Evolutionary conservation across 2,329 filamentous ascomycete species (phyloP).

Genomic region (Diplodia corticola): DNA sequence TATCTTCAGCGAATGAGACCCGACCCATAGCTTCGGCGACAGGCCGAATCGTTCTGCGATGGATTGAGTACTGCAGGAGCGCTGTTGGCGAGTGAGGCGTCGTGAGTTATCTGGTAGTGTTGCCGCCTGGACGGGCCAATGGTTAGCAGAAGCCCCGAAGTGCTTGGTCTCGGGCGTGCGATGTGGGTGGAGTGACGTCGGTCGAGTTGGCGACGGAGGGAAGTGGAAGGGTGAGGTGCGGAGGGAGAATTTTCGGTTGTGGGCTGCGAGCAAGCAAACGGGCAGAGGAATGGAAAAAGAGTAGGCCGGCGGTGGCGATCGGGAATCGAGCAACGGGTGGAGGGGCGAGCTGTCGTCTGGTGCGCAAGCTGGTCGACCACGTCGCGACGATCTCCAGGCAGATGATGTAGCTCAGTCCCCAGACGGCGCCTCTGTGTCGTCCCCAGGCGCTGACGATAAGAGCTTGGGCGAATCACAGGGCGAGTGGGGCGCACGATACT

Average conservation of each 20-base stretch:
- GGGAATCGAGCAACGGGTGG: not conserved
- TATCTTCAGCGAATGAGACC: constrained; percentile 54
- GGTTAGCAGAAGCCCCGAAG: not conserved
- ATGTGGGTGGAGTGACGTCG: constrained; percentile 1
- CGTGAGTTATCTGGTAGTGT: not conserved
- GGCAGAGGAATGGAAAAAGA: constrained; percentile 11
- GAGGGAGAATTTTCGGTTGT: constrained; percentile 6
- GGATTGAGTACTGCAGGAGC: constrained; percentile 7
- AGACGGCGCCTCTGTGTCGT: constrained; percentile 9
- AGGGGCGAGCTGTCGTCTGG: constrained; percentile 17
- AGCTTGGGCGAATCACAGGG: constrained; percentile 23
- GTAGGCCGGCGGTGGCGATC: constrained; percentile 6
- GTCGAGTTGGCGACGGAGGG: not conserved
- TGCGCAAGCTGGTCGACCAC: constrained; percentile 16
- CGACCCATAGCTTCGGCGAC: constrained; percentile 56
- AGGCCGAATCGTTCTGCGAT: constrained; percentile 44
- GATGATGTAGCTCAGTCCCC: constrained; percentile 19
- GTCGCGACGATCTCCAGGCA: constrained; percentile 16
- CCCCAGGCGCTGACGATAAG: constrained; percentile 22
- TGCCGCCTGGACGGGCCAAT: constrained; percentile 17
- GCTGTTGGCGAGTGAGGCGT: not conserved
- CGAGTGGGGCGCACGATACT: constrained; percentile 12
- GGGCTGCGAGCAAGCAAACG: not conserved
- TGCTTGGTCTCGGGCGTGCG: not conserved
- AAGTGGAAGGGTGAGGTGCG: not conserved